Evolutionary conservation across 805 yeast species (phyloP).

Genomic region (Candida nanaspora): DNA sequence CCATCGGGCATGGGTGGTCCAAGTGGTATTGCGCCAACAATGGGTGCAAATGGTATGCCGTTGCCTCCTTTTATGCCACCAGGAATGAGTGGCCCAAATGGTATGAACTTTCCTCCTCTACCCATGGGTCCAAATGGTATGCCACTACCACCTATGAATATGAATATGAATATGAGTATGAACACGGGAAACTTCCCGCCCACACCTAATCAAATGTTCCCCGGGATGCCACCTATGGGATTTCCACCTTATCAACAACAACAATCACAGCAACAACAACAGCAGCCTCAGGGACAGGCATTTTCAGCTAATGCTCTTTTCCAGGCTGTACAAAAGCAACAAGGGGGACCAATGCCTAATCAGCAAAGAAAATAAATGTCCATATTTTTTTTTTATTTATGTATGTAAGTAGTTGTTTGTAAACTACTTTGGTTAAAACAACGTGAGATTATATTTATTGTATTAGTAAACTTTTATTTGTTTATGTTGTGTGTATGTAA

Average conservation of each 20-base stretch:
- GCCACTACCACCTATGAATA: neutral
- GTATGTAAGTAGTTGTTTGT: too few species aligned
- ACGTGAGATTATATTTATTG: too few species aligned
- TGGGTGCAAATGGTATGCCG: slow-evolving; percentile 1
- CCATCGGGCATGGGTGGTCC: slow-evolving; percentile 4
- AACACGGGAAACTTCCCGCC: neutral
- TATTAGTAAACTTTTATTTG: too few species aligned
- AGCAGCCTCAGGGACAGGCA: slow-evolving; percentile 7
- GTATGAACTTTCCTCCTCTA: too few species aligned
- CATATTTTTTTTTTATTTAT: too few species aligned
- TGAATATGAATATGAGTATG: neutral
- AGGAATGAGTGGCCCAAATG: neutral
- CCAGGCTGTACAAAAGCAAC: slow-evolving; percentile 3
- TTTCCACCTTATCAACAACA: slow-evolving; percentile 3
- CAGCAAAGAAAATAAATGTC: slow-evolving; percentile 1
- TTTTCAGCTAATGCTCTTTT: neutral
- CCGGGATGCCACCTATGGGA: slow-evolving; percentile 4
- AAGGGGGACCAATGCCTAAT: neutral
- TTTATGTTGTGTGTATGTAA: too few species aligned
- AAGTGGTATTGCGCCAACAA: slow-evolving; percentile 1
- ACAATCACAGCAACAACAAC: slow-evolving; percentile 12
- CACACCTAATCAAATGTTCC: slow-evolving; percentile 2
- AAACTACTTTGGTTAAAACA: too few species aligned
- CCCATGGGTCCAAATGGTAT: neutral
- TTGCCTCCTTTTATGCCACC: neutral